Percentiles rank a stretch among this genome's conserved stretches.
These are phyloP conservation scores for Pseudevernia furfuracea DNA, from an alignment of 495 filamentous ascomycete species.

Conservation along the genomic window DNA sequence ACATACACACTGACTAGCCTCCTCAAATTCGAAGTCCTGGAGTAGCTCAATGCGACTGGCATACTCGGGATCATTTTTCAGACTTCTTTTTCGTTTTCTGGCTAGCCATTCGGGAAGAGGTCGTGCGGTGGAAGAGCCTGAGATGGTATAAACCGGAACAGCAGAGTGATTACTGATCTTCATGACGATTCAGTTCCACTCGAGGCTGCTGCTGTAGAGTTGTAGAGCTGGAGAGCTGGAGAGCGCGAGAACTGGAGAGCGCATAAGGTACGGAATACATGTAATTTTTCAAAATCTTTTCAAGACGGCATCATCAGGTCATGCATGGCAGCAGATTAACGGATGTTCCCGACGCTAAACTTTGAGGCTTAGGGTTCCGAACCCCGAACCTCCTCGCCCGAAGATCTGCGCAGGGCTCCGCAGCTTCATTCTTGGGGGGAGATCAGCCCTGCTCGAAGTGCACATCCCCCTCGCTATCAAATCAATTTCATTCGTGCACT, in stretches of 20 bases:
- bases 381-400: too few species aligned
- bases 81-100: slow-evolving; percentile 79
- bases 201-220: background rate
- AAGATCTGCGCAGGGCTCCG: background rate
- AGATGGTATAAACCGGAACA: slow-evolving; percentile 93
- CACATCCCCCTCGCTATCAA: background rate
- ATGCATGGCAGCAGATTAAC: background rate
- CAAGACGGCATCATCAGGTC: background rate
- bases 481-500: background rate
- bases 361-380: background rate
- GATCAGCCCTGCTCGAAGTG: background rate
- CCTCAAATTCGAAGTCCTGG: slow-evolving; percentile 97
- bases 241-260: too few species aligned
- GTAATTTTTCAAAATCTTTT: background rate
- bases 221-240: background rate
- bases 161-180: slow-evolving; percentile 81
- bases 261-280: too few species aligned
- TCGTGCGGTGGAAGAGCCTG: slow-evolving; percentile 81
- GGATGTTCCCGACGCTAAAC: slow-evolving; percentile 1
- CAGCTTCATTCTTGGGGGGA: background rate
- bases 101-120: slow-evolving; percentile 94
- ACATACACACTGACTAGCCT: slow-evolving; percentile 90
- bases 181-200: slow-evolving; percentile 41
- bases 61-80: slow-evolving; percentile 90
- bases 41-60: slow-evolving; percentile 89